Evolutionary conservation across 225 moss, liverwort and hornwort genomes (phyloP), one percentile per base, ranked within the genome.

Genomic region (Polytrichum commune): DNA sequence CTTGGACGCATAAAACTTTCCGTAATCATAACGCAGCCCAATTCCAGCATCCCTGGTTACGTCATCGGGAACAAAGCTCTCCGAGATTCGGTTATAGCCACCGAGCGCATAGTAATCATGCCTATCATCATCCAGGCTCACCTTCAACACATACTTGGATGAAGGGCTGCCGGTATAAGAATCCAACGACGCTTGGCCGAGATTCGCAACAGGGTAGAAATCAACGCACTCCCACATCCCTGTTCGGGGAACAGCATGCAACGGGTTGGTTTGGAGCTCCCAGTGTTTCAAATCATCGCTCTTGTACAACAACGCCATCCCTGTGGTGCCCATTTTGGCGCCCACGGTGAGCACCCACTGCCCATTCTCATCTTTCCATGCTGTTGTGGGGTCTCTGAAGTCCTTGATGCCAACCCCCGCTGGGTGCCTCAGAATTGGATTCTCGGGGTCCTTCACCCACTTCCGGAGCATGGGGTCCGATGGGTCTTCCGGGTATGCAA

Each of bases 211-310:
- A 0, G 95, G 92, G 65, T 73, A 95, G 75, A 95, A 91, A 62
- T 95, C 95, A 30, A 93, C 88, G 73, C 95, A 95, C 75, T 95
- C 95, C 95, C 95, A 95, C 95, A 95, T 95, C 10, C 95, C 95
- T 0, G 91, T 84, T 18, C 55, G 16, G 0, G 63, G 19, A 22
- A 91, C 95, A 2, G 69, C 27, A 25, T 92, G 83, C 0, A 95
- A 75, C 1, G 76, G 73, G 4, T 69, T 60, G 1, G 82, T 75
- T 33, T 88, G 79, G 33, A 83, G 66, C 35, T 84, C 72, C 95
- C 95, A 95, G 57, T 81, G 76, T 53, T 64, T 58, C 61, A 95
- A 77, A 60, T 95, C 92, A 16, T 0, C 35, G 63, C 92, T 92
- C 23, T 71, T 77, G 80, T 91, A 95, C 7, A 95, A 4, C 18